Evolutionary conservation across 2,329 filamentous ascomycete genomes (phyloP).

Genomic region (Epichloe gansuensis): DNA sequence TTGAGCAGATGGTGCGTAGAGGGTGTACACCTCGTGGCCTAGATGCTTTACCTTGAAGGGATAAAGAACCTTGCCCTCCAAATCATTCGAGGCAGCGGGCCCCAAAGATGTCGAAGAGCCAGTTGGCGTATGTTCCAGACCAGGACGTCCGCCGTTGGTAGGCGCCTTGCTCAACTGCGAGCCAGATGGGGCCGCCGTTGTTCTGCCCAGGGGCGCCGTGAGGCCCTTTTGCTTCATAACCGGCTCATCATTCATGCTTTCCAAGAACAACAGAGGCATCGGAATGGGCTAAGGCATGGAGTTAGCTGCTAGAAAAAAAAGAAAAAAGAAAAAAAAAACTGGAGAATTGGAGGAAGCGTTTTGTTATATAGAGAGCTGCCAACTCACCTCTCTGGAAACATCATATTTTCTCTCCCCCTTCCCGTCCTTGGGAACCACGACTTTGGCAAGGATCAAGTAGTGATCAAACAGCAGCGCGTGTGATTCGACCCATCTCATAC

Average conservation of each 20-base stretch:
- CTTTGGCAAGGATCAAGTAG: constrained; percentile 86
- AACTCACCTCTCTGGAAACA: constrained; percentile 69
- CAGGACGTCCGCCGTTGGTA: constrained; percentile 40
- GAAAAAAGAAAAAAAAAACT: constrained; percentile 10
- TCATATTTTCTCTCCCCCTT: constrained; percentile 76
- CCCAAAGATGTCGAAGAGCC: constrained; percentile 47
- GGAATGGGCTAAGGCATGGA: constrained; percentile 57
- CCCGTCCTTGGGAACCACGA: constrained; percentile 53
- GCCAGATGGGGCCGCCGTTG: constrained; percentile 47
- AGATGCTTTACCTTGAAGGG: constrained; percentile 95
- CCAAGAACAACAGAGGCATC: constrained; percentile 87
- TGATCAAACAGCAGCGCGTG: constrained; percentile 93
- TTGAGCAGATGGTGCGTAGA: constrained; percentile 68
- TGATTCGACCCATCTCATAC: constrained; percentile 87
- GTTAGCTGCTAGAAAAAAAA: constrained; percentile 14
- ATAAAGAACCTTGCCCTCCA: constrained; percentile 73
- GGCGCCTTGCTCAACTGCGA: constrained; percentile 44
- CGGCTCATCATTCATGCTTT: constrained; percentile 84
- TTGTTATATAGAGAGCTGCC: too few relatives aligned
- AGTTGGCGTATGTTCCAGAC: constrained; percentile 56
- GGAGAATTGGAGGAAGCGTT: background rate
- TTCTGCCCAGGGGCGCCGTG: constrained; percentile 44
- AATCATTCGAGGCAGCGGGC: constrained; percentile 43
- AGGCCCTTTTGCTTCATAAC: constrained; percentile 74
- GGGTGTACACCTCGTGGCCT: constrained; percentile 80